Percentiles rank a stretch among this genome's conserved stretches.
Conservation (phyloP, 305 asterid species). For the Fraxinus baroniana region DNA sequence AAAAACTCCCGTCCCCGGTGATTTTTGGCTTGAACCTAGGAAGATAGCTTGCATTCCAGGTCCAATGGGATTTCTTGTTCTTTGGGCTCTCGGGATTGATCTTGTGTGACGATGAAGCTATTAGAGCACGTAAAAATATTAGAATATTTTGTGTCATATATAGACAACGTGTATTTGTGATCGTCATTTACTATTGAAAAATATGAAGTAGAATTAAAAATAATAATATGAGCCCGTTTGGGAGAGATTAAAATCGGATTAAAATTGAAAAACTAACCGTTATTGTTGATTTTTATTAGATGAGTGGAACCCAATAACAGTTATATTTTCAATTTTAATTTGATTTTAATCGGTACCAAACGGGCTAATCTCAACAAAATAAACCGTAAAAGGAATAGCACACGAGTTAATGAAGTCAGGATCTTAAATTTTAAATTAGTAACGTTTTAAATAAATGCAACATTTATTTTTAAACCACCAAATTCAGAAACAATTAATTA, state of each 20-base stretch:
- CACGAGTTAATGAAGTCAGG: neutral
- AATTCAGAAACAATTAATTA: neutral
- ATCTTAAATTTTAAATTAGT: neutral
- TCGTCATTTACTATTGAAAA: neutral
- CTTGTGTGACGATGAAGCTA: constrained; percentile 3
- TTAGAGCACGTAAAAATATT: neutral
- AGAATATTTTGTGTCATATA: neutral
- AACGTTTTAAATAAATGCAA: neutral
- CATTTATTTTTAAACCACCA: neutral
- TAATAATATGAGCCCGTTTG: no score
- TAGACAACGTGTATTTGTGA: neutral
- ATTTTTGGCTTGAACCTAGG: constrained; percentile 39
- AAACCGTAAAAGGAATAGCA: no score
- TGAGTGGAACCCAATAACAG: no score
- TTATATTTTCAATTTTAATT: no score
- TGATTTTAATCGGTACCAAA: no score
- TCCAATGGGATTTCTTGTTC: constrained; percentile 26
- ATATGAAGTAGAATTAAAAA: neutral
- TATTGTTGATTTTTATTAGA: no score
- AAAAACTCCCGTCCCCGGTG: constrained; percentile 68
- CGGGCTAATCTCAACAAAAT: no score
- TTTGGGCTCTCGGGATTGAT: constrained; percentile 15
- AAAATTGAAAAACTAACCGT: no score
- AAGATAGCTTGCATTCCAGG: constrained; percentile 65
- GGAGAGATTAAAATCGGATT: no score